Conservation (phyloP, 441 rosid species). For the Adansonia madagascariensis region DNA sequence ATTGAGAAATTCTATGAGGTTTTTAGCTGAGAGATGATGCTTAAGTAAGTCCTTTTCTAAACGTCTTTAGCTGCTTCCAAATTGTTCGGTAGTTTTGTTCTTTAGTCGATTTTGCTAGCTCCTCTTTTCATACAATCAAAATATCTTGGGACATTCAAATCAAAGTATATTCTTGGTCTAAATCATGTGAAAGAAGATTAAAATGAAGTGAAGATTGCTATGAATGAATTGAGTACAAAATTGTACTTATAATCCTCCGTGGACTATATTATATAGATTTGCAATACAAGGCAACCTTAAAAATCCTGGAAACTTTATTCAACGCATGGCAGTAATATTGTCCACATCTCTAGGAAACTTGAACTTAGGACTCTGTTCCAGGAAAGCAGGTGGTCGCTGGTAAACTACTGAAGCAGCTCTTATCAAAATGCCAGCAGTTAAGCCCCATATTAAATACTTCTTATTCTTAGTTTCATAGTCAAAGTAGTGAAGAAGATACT, state of each 20-base stretch:
- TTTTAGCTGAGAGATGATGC: conserved; percentile 46
- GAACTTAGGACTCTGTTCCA: conserved; percentile 74
- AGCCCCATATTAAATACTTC: conserved; percentile 78
- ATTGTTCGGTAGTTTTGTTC: not conserved
- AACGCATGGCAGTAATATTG: conserved; percentile 46
- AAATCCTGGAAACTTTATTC: conserved; percentile 14
- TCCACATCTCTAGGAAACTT: conserved; percentile 52
- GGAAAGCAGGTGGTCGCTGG: conserved; percentile 66
- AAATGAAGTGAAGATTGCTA: conserved; percentile 24
- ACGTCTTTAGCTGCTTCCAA: conserved; percentile 22
- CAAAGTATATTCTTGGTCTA: conserved; percentile 7
- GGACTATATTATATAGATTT: not conserved
- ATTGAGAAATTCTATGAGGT: conserved; percentile 89
- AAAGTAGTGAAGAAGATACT: conserved; percentile 74
- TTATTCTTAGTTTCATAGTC: conserved; percentile 60
- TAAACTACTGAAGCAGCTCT: conserved; percentile 84
- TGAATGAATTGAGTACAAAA: conserved; percentile 1
- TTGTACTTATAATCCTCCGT: not conserved
- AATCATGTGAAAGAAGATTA: conserved; percentile 23
- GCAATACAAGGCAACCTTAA: conserved; percentile 14
- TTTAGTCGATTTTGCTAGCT: conserved; percentile 18
- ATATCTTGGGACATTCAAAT: conserved; percentile 13
- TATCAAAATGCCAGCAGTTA: conserved; percentile 89
- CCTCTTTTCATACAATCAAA: conserved; percentile 19
- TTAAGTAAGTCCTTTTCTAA: not conserved